Evolutionary conservation across 164 flowering plant genomes (phyloP), one percentile per base, ranked within the genome.

Genomic region (Dillenia turbinata): DNA sequence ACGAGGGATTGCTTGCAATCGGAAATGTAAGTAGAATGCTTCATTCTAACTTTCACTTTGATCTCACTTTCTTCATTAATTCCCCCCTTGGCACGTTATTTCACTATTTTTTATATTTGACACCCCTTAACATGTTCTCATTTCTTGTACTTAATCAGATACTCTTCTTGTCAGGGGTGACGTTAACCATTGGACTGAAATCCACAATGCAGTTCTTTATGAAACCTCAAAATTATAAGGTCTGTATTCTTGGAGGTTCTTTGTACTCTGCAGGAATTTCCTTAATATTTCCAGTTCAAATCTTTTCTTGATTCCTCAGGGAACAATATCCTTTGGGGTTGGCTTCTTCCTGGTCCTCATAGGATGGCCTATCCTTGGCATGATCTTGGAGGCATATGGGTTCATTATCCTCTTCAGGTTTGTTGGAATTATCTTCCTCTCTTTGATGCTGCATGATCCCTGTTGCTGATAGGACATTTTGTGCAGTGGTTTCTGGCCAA

Each of bases 401-500:
- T 95, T 90, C 67, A 62, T 92, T 53, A 84, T 88, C 44, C 90
- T 90, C 26, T 94, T 91, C 90, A 91, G 99, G 99, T 89, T 45
- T 57, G 61, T 19, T 56, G 19, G 6, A 33, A 33, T 33, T 43
- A 13, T 10, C 19, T 60, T 52, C 44, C 6, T 54, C 47, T n/a
- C 13, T 10, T 45, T 8, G 12, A 52, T 54, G 8, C 19, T 68
- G 16, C 8, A 3, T 49, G 45, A 40, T 47, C 40, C 57, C 53
- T 12, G 13, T 43, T 70, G n/a, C 60, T 77, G 59, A 73, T 12
- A n/a, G 16, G 15, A 22, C 67, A 50, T 64, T 45, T 65, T 68
- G 33, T 69, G 72, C 90, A 89, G 97, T 76, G 97, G 98, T 43
- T 94, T 91, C 75, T 94, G 99, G 97, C 97, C 97, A 19, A 92